Base-by-base conservation (phyloP, 163 green algal species). In the Coccomyxa subellipsoidea region DNA sequence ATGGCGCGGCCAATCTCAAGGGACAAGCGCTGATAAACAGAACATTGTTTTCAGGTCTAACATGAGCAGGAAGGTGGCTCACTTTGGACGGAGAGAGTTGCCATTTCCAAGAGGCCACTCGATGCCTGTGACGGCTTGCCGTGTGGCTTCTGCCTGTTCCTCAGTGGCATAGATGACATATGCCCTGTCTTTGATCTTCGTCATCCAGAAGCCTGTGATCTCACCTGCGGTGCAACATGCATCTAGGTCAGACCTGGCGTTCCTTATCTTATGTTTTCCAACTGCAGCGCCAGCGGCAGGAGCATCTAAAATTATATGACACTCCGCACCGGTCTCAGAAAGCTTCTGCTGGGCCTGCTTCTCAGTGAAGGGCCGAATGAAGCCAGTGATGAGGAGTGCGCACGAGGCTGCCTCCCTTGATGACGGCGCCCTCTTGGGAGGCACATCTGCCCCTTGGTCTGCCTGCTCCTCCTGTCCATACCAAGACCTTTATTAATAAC, bases 121-220 rank as follows among this genome's bases (percentile, higher is more conserved):
- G 29, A 92, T 59, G 29, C 85, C 83, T 35, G 88, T 88, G 77
- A 89, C 85, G 25, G 89, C 93, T 29, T 87, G 37, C 0, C 85
- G 83, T 10, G 93, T 90, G 1, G 87, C 88, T 69, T 92, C 89
- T 2, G 92, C 93, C 72, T 93, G 79, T 38, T 80, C 86, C 81
- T 87, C 88, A 27, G 81, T 89, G n/a, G 82, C 84, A 54, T 92
- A 93, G 7, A 95, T 76, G 18, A 92, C 92, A 47, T 90, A 94
- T 35, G 86, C 90, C 82, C 91, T 87, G n/a, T 89, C 92, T 86
- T 93, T 95, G 54, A 97, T 93, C n/a, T 23, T 85, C 2, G 94
- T 90, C 87, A 97, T 94, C 92, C 93, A 96, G 76, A 95, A 77
- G 18, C 75, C 80, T 54, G 91, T 79, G 27, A 92, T 79, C 12